Base-by-base conservation (phyloP, 1,284 basidiomycete genomes). In the Pseudozyma flocculosa region DNA sequence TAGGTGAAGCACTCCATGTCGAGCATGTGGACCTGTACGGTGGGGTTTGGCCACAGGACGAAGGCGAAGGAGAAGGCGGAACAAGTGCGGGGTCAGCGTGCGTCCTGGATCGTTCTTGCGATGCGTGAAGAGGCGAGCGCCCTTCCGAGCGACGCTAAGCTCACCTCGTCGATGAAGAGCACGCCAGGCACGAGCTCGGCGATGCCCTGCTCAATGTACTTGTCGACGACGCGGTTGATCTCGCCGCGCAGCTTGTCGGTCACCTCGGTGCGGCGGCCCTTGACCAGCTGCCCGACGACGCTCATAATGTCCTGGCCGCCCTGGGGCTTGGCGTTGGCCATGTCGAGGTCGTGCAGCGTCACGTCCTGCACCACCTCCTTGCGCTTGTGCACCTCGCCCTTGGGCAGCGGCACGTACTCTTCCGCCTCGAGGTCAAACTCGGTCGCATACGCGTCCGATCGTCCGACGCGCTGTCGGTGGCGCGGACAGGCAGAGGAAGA, bases 1-100 rank as follows among this genome's bases (percentile, higher is more conserved):
- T 95, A 98, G 9, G 94, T 97, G 82, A 97, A 98, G 80, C 93
- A 96, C 80, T 98, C 95, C 77, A 97, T 93, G 80, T 98, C 94
- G 64, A 98, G 87, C 94, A 97, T 97, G 82, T 98, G 94, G 19
- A 97, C 92, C 91, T 93, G 69, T n/a, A 29, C n/a, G n/a, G n/a
- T n/a, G n/a, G n/a, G n/a, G n/a, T n/a, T n/a, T n/a, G n/a, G n/a
- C n/a, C n/a, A n/a, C n/a, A n/a, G n/a, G n/a, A n/a, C n/a, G n/a
- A n/a, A n/a, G n/a, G n/a, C n/a, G 7, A 29, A 29, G 29, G 29
- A 29, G 13, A 29, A 29, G 13, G 7, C 5, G 13, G 29, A 29
- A 13, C 5, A 5, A 13, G 29, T 29, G 13, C 5, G 7, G 29
- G 5, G 29, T 29, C 29, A 29, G 29, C 29, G n/a, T n/a, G n/a